phyloP scores from a whole-genome alignment of 2,329 filamentous ascomycete species.

The Penicillium sp. region DNA sequence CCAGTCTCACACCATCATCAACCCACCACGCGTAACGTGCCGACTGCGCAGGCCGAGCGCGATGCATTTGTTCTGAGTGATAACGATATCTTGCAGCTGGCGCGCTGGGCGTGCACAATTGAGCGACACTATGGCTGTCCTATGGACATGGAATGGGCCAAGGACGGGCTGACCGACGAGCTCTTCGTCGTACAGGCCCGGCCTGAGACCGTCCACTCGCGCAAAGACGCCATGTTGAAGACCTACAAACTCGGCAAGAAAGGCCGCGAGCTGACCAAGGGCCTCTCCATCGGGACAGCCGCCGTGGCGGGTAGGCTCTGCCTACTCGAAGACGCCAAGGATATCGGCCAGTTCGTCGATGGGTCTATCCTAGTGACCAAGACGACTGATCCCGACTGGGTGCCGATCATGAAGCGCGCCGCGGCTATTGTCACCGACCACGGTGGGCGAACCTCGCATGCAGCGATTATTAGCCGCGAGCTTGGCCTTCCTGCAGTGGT shows the following conservation, averaged over 20 bases:
- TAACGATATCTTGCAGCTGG: conserved; percentile 33
- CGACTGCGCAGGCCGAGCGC: conserved; percentile 33
- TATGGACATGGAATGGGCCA: conserved; percentile 40
- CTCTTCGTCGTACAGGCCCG: conserved; percentile 36
- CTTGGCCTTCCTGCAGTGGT: conserved; percentile 36
- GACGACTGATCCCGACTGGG: conserved; percentile 36
- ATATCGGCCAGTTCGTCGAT: conserved; percentile 32
- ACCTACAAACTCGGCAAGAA: not conserved
- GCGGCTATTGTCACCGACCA: conserved; percentile 34
- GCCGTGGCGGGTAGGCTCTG: not conserved
- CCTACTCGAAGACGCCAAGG: not conserved
- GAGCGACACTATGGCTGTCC: conserved; percentile 33
- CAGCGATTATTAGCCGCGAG: conserved; percentile 39
- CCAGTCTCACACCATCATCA: not conserved
- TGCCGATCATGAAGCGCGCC: conserved; percentile 36
- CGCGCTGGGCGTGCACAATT: conserved; percentile 32
- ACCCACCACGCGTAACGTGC: conserved; percentile 2
- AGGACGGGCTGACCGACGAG: conserved; percentile 22
- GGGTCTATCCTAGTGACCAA: conserved; percentile 32
- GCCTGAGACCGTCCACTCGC: not conserved
- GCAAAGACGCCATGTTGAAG: not conserved
- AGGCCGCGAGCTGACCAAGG: not conserved
- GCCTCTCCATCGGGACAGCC: not conserved
- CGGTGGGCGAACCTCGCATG: conserved; percentile 31
- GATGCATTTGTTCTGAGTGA: conserved; percentile 30